These are phyloP conservation scores for Sambucus nigra DNA, from an alignment of 129 eudicot species.

Conservation along the genomic window DNA sequence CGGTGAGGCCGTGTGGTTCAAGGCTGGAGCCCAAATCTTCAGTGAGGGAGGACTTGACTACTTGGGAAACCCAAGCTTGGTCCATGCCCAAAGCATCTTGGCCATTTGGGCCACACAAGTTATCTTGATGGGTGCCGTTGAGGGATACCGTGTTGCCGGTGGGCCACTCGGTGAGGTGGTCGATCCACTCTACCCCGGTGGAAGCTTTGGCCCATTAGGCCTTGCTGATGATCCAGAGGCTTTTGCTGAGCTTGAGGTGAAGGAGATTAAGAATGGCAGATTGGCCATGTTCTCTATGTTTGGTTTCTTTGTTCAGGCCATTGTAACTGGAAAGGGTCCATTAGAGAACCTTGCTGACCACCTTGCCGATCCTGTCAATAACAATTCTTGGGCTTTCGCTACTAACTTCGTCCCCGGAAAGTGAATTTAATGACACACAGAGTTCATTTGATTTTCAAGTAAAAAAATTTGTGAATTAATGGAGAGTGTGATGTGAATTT, in stretches of 20 bases:
- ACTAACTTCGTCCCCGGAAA: conserved; percentile 69
- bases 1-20: conserved; percentile 73
- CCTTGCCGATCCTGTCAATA: conserved; percentile 62
- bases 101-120: conserved; percentile 73
- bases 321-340: conserved; percentile 77
- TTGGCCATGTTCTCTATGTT: conserved; percentile 75
- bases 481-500: conserved; percentile 12
- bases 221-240: conserved; percentile 73
- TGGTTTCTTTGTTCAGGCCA: conserved; percentile 69
- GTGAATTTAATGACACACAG: conserved; percentile 17
- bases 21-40: conserved; percentile 68
- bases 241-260: conserved; percentile 64
- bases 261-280: conserved; percentile 62
- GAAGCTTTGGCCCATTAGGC: conserved; percentile 66
- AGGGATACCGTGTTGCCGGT: conserved; percentile 67
- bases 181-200: conserved; percentile 72
- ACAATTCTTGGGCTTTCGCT: conserved; percentile 63
- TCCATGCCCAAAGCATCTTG: conserved; percentile 70
- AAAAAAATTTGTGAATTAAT: conserved; percentile 28
- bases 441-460: conserved; percentile 15
- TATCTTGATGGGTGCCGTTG: conserved; percentile 65
- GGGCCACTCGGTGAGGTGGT: conserved; percentile 66
- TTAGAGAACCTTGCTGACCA: conserved; percentile 69
- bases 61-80: conserved; percentile 59
- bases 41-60: conserved; percentile 78